Base-by-base conservation (phyloP, 306 rosid genomes). In the Vigna trinervia region DNA sequence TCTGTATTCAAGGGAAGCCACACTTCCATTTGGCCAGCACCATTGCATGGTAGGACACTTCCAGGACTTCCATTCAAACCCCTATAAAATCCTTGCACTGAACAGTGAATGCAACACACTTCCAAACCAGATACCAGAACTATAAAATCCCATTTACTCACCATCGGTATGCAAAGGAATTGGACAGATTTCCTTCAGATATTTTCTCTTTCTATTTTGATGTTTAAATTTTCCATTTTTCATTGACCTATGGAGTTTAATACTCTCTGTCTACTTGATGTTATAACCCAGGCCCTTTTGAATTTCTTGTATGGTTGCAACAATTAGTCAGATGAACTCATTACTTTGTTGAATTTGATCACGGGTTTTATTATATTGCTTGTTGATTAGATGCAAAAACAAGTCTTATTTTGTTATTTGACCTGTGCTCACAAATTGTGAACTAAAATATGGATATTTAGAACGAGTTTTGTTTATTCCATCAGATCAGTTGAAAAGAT, bases 391-490 rank as follows among this genome's bases (percentile, higher is more conserved):
- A 8, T 8, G 45, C 45, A 4, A 30, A 9, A 69, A 50, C 26
- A 47, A 69, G 48, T 69, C 19, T 71, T 11, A 12, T 61, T 46
- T 69, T 46, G 22, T 6, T 67, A 68, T 15, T 78, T 70, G 53
- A 34, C 51, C 36, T 50, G 26, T 5, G 19, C 39, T 28, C 26
- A 7, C 52, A 26, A 78, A 12, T 67, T 67, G 39, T 32, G 39
- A 71, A 59, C 51, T 46, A 43, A 74, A 74, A 66, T 66, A 22
- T 65, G 69, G 70, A 23, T 65, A 53, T 66, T 65, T 65, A 15
- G 56, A 58, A 39, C 41, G 26, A 53, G 8, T 30, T 39, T 28
- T 17, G 43, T 51, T 64, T 64, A 65, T 65, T 56, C 8, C 67
- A 48, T 75, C 66, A 61, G 36, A 28, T 57, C 19, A 59, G 52